phyloP scores from a whole-genome alignment of 2,329 filamentous ascomycete genomes.

The Malbranchea cinnamomea region DNA sequence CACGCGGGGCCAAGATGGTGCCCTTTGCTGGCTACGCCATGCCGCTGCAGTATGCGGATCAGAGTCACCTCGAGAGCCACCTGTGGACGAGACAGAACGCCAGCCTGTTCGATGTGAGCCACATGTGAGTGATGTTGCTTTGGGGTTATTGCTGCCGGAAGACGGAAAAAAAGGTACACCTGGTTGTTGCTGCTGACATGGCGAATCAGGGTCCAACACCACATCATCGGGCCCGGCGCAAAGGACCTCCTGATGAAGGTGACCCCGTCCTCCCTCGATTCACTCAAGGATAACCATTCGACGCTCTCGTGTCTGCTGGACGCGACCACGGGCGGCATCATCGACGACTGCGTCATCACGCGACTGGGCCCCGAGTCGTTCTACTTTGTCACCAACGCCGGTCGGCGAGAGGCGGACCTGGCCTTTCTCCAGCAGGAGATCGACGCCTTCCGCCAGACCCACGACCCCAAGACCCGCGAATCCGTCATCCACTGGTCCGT shows the following conservation, averaged over 20 bases:
- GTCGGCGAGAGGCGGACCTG: conserved; percentile 76
- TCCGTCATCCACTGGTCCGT: conserved; percentile 52
- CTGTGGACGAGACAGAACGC: conserved; percentile 76
- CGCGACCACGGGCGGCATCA: conserved; percentile 69
- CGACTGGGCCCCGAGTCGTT: conserved; percentile 58
- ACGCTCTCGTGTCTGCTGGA: conserved; percentile 76
- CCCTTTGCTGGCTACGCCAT: conserved; percentile 89
- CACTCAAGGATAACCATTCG: conserved; percentile 52
- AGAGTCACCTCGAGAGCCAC: conserved; percentile 72
- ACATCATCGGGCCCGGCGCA: conserved; percentile 66
- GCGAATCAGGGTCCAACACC: conserved; percentile 67
- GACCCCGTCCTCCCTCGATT: conserved; percentile 58
- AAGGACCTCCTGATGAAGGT: conserved; percentile 68
- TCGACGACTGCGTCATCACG: conserved; percentile 88
- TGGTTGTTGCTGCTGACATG: too few species aligned
- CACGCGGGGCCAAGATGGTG: conserved; percentile 79
- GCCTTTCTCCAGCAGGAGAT: conserved; percentile 61
- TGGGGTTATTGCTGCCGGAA: too few species aligned
- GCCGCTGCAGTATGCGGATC: conserved; percentile 74
- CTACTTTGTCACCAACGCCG: conserved; percentile 93
- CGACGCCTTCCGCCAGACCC: conserved; percentile 39
- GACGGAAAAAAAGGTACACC: conserved; percentile 4
- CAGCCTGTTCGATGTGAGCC: conserved; percentile 88
- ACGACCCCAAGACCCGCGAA: conserved; percentile 30
- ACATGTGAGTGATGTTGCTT: conserved; percentile 52